A percentile compares a stretch with the other conserved stretches of the same genome.
phyloP scores from a whole-genome alignment of 805 yeast species.

The Danielia oregonensis region DNA sequence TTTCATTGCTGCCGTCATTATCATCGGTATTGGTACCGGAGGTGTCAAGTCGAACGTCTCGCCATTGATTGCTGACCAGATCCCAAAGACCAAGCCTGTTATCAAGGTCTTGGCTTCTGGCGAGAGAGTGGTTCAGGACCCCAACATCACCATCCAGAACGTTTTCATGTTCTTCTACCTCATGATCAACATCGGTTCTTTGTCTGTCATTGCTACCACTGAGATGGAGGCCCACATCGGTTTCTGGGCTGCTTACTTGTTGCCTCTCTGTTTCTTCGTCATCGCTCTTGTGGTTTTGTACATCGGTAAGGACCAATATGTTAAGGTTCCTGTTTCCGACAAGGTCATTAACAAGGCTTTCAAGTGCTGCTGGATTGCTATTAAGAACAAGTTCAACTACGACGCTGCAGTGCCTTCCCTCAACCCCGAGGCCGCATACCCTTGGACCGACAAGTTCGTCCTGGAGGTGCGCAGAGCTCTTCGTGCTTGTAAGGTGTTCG shows the following conservation, averaged over 20 bases:
- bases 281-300: constrained; percentile 47
- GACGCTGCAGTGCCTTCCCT: constrained; percentile 57
- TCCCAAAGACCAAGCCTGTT: constrained; percentile 38
- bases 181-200: constrained; percentile 72
- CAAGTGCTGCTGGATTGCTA: constrained; percentile 38
- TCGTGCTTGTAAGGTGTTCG: constrained; percentile 69
- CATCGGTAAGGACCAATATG: constrained; percentile 53
- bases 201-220: constrained; percentile 74
- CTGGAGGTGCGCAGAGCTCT: constrained; percentile 67
- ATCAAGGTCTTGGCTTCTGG: constrained; percentile 37
- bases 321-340: constrained; percentile 59
- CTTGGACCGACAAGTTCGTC: constrained; percentile 69
- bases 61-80: constrained; percentile 61
- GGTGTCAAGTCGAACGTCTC: constrained; percentile 77
- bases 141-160: constrained; percentile 65
- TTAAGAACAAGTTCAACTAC: constrained; percentile 46
- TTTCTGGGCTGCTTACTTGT: constrained; percentile 69
- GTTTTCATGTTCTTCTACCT: constrained; percentile 74
- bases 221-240: constrained; percentile 64
- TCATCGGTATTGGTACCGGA: constrained; percentile 76
- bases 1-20: constrained; percentile 49
- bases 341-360: constrained; percentile 56
- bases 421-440: constrained; percentile 43
- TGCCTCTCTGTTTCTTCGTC: constrained; percentile 61
- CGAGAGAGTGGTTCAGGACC: constrained; percentile 49